Evolutionary conservation across 768 basidiomycete genomes (phyloP).

Genomic region (Amanita muscaria): DNA sequence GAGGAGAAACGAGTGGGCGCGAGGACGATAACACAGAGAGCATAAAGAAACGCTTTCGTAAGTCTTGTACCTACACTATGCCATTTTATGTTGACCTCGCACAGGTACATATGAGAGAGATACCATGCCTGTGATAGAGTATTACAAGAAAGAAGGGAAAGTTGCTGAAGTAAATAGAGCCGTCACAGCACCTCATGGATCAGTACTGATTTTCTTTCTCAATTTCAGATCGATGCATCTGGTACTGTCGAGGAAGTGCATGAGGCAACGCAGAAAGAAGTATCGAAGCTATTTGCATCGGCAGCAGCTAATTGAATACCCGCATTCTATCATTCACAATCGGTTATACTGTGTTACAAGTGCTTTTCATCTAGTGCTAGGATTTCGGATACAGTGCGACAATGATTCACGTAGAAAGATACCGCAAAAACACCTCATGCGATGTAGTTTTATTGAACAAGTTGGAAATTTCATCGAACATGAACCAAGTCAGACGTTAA

Average conservation of each 20-base stretch:
- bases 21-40: constrained; percentile 94
- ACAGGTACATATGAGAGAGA: constrained; percentile 79
- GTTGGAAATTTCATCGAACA: too few relatives aligned
- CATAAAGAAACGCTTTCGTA: constrained; percentile 95
- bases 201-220: not conserved
- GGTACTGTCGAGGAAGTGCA: constrained; percentile 67
- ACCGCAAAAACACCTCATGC: too few relatives aligned
- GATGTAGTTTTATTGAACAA: too few relatives aligned
- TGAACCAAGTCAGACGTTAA: too few relatives aligned
- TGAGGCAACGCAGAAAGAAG: constrained; percentile 42
- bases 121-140: constrained; percentile 88
- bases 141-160: constrained; percentile 60
- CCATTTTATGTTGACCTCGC: constrained; percentile 26
- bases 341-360: too few relatives aligned
- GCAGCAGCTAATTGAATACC: too few relatives aligned
- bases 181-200: not conserved
- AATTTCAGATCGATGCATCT: constrained; percentile 56
- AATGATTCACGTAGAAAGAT: too few relatives aligned
- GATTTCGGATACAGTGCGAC: too few relatives aligned
- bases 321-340: too few relatives aligned
- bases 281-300: constrained; percentile 25
- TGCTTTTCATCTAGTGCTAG: too few relatives aligned
- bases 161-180: constrained; percentile 61
- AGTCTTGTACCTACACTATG: constrained; percentile 18
- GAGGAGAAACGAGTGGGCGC: constrained; percentile 88